Base-by-base conservation (phyloP, 495 filamentous ascomycete species). In the Niebla homalea region DNA sequence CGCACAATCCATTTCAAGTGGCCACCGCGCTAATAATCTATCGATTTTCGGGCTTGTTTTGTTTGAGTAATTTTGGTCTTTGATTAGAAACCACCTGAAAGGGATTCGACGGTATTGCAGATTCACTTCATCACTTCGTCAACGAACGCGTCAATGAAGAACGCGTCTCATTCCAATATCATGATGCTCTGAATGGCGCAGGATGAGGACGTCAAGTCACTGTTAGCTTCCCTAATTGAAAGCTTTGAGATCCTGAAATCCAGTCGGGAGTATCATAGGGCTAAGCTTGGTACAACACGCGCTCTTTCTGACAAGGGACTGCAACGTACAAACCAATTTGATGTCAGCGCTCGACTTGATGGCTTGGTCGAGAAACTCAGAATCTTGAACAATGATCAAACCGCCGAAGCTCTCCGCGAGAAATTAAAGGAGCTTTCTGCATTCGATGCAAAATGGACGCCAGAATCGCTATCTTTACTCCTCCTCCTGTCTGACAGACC, bases 331-430 rank as follows among this genome's bases (percentile, higher is more conserved):
- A 92, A 96, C 67, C 90, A 93, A 58, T 98, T 96, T 61, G 86
- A 87, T 26, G 79, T 95, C 12, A 66, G 77, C 21, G 73, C 75
- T 16, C 79, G 76, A 32, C 73, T 94, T 5, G 76, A 82, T 20
- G 92, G 92, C 3, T 71, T 94, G 16, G 84, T 87, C 53, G 92
- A 98, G 64, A 90, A 90, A 57, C 94, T 94, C 62, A 75, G 78
- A 36, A 72, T 96, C 43, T 70, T 84, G 26, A 80, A 84, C 62
- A 75, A 80, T 50, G 89, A 95, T 61, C 76, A 80, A 15, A 64
- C 94, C 22, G 87, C 86, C n/a, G 80, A 87, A 54, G 87, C 84
- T 7, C 71, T 96, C 12, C 66, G 72, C 19, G 60, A 62, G 19
- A 80, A 87, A 20, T 64, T 89, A 21, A 66, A 72, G 11, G 76